Evolutionary conservation across 352 stramenopile species (phyloP).

Genomic region (Blastocystis sp.): DNA sequence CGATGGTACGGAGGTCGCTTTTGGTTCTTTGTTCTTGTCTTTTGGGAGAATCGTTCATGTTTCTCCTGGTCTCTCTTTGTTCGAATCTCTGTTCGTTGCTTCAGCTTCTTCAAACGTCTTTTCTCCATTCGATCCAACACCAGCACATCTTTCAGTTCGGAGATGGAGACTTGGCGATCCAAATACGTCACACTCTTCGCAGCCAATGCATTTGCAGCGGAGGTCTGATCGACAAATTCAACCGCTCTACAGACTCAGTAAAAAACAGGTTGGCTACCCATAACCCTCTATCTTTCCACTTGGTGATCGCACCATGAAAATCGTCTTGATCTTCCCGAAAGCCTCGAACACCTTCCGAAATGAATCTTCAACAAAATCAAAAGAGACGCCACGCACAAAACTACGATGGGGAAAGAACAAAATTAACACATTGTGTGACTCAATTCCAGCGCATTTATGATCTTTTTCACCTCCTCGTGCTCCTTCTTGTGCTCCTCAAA

Average conservation of each 20-base stretch:
- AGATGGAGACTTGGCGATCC: not conserved
- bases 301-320: not conserved
- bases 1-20: not conserved
- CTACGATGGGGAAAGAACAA: not conserved
- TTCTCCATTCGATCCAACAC: not conserved
- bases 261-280: not conserved
- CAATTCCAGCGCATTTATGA: constrained; percentile 2
- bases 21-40: not conserved
- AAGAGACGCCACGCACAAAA: constrained; percentile 8
- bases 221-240: not conserved
- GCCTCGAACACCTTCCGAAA: not conserved
- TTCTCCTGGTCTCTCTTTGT: not conserved
- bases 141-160: not conserved
- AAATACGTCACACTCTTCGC: not conserved
- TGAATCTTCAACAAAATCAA: not conserved
- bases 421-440: not conserved
- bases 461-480: not conserved
- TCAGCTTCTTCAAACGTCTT: not conserved
- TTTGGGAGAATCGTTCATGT: not conserved
- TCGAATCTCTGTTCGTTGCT: not conserved
- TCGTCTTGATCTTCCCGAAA: not conserved
- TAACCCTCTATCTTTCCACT: not conserved
- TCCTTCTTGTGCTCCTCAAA: not conserved
- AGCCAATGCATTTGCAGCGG: not conserved
- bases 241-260: not conserved